A percentile compares a stretch with the other conserved stretches of the same genome.
Conservation (phyloP, 1,284 basidiomycete species). For the Cryptococcus sp. region DNA sequence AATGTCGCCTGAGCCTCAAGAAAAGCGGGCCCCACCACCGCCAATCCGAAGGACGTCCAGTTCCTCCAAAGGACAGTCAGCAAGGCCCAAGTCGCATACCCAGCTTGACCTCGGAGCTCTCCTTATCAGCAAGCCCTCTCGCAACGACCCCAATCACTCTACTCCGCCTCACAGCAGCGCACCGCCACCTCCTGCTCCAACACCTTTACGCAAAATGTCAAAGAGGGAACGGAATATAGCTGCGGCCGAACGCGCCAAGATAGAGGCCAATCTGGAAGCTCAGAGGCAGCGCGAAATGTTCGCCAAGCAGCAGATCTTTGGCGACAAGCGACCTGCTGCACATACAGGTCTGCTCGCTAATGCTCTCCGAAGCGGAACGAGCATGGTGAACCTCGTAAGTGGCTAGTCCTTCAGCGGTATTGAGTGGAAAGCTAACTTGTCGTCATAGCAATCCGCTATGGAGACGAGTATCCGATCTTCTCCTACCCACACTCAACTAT, state of each 20-base stretch:
- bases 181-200: slow-evolving; percentile 36
- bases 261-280: slow-evolving; percentile 43
- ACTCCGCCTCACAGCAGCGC: slow-evolving; percentile 2
- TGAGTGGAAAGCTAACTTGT: background rate
- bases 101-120: slow-evolving; percentile 7
- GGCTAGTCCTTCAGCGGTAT: background rate
- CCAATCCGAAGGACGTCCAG: background rate
- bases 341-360: slow-evolving; percentile 38
- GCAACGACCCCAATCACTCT: background rate
- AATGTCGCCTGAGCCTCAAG: slow-evolving; percentile 3
- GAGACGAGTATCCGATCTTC: slow-evolving; percentile 29
- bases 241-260: slow-evolving; percentile 36
- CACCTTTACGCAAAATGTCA: slow-evolving; percentile 33
- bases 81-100: slow-evolving; percentile 6
- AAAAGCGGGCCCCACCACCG: background rate
- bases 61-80: slow-evolving; percentile 10
- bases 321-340: slow-evolving; percentile 4
- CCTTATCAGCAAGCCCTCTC: slow-evolving; percentile 9
- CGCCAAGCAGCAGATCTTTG: slow-evolving; percentile 47
- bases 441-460: slow-evolving; percentile 6
- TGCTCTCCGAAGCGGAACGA: slow-evolving; percentile 43
- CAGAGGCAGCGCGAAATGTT: slow-evolving; percentile 50
- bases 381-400: slow-evolving; percentile 48
- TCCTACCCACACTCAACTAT: slow-evolving; percentile 37
- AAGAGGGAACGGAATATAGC: slow-evolving; percentile 38